These are phyloP conservation scores for Hortaea werneckii DNA, from an alignment of 2,329 filamentous ascomycete genomes.

Conservation along the genomic window DNA sequence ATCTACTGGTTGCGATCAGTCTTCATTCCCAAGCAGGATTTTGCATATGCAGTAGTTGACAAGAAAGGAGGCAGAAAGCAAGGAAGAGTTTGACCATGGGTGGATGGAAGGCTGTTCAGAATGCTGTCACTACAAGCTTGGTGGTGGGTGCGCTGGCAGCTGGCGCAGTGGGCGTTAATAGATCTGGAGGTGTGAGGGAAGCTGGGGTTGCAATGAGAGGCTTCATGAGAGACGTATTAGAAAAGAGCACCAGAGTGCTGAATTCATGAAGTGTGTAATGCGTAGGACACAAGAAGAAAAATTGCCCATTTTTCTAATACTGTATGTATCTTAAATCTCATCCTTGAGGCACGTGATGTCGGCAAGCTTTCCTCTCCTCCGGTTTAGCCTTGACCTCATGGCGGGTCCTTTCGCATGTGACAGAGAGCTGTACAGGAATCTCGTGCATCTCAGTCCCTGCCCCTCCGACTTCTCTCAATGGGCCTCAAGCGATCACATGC, in stretches of 20 bases:
- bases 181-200: constrained; percentile 4
- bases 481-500: constrained; percentile 5
- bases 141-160: constrained; percentile 2
- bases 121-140: constrained; percentile 3
- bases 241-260: not conserved
- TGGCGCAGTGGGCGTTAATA: constrained; percentile 7
- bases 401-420: too few relatives aligned
- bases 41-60: constrained; percentile 12
- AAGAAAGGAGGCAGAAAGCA: constrained; percentile 3
- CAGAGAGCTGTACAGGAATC: too few relatives aligned
- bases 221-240: not conserved
- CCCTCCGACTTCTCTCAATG: not conserved
- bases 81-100: constrained; percentile 12
- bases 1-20: constrained; percentile 40
- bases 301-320: too few relatives aligned
- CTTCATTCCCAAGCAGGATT: constrained; percentile 26
- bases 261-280: not conserved
- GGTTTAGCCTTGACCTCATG: too few relatives aligned
- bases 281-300: too few relatives aligned
- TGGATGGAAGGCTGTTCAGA: constrained; percentile 12
- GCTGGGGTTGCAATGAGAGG: not conserved
- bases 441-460: too few relatives aligned
- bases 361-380: too few relatives aligned
- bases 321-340: too few relatives aligned
- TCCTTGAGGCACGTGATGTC: too few relatives aligned